Evolutionary conservation across 176 grass and related monocot genomes (phyloP).

Genomic region (Miscanthus lutarioriparius): DNA sequence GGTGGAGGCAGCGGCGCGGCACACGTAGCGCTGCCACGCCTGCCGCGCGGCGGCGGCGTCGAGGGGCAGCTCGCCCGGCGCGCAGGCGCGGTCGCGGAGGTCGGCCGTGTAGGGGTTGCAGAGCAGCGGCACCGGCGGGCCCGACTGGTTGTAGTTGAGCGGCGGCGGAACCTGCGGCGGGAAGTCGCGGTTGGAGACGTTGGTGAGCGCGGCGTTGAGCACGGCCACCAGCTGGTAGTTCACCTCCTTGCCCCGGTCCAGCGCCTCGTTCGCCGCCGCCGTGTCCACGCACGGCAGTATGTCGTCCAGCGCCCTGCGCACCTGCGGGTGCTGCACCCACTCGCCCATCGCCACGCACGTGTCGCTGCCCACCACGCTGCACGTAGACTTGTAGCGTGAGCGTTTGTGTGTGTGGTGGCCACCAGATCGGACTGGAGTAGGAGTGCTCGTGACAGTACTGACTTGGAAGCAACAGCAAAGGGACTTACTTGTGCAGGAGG

Average conservation of each 20-base stretch:
- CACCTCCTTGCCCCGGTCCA: constrained; percentile 61
- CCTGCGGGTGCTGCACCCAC: constrained; percentile 58
- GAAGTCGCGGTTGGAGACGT: constrained; percentile 39
- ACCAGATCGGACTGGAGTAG: not conserved
- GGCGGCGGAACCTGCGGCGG: constrained; percentile 8
- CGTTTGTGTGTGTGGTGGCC: not conserved
- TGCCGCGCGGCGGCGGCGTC: constrained; percentile 12
- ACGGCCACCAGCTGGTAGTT: constrained; percentile 50
- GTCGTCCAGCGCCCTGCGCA: constrained; percentile 58
- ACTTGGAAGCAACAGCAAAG: not conserved
- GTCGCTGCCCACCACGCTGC: constrained; percentile 60
- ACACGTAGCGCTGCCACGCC: constrained; percentile 32
- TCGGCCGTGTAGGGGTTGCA: constrained; percentile 54
- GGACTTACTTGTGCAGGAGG: constrained; percentile 75
- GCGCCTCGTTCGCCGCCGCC: constrained; percentile 34
- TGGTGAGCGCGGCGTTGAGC: constrained; percentile 50
- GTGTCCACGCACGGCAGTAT: constrained; percentile 71
- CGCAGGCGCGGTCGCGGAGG: constrained; percentile 41
- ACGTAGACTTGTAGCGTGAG: not conserved
- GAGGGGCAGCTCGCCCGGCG: constrained; percentile 34
- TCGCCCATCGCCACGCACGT: constrained; percentile 64
- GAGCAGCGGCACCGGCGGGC: constrained; percentile 40
- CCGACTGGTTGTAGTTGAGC: constrained; percentile 61
- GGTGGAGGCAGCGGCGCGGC: not conserved
- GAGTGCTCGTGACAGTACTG: not conserved